These are phyloP conservation scores for Fonsecaea monophora DNA, from an alignment of 2,329 filamentous ascomycete species.

Conservation along the genomic window DNA sequence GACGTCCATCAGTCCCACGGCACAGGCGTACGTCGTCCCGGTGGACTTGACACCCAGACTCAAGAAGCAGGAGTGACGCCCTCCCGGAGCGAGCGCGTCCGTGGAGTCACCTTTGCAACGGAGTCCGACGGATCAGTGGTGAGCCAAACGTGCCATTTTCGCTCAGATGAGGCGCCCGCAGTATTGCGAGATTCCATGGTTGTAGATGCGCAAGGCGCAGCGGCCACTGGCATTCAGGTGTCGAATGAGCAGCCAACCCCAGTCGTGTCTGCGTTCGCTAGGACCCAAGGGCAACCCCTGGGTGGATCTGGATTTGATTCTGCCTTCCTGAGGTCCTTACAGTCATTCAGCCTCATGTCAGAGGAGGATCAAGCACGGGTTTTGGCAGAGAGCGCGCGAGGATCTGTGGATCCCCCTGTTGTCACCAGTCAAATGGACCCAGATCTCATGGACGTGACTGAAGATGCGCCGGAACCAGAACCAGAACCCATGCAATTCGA, in stretches of 20 bases:
- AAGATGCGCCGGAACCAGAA: background rate
- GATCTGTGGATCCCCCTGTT: background rate
- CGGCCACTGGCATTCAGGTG: constrained; percentile 2
- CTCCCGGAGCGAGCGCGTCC: background rate
- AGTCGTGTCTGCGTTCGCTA: background rate
- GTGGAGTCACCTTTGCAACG: constrained; percentile 6
- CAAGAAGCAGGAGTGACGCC: background rate
- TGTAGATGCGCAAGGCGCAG: constrained; percentile 3
- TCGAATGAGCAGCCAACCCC: background rate
- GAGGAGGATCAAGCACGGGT: background rate
- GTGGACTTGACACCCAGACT: background rate
- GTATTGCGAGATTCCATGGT: constrained; percentile 1
- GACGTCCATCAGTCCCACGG: background rate
- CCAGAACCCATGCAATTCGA: background rate
- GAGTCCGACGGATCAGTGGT: constrained; percentile 5
- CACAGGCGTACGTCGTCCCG: background rate
- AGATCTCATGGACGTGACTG: background rate
- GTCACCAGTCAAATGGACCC: background rate
- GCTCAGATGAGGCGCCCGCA: background rate
- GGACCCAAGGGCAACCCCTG: background rate
- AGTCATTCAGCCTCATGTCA: background rate
- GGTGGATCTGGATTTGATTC: background rate
- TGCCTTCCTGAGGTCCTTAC: background rate
- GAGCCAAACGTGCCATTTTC: background rate
- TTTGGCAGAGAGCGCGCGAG: background rate